Evolutionary conservation across 768 basidiomycete genomes (phyloP).

Genomic region (Leucocoprinus birnbaumii): DNA sequence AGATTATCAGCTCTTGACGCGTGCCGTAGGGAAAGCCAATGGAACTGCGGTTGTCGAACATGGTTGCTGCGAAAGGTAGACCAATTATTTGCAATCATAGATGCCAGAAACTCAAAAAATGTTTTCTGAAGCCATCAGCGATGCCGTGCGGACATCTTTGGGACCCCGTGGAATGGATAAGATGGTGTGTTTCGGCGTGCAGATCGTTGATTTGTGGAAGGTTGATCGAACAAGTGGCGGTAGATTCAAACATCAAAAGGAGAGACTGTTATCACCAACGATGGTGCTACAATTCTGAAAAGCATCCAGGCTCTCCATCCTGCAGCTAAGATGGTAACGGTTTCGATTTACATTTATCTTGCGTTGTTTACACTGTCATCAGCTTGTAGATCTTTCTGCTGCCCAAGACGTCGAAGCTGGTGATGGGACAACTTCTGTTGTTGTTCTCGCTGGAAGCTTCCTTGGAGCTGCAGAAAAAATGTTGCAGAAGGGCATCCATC

Average conservation of each 20-base stretch:
- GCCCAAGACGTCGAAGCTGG: slow-evolving; percentile 99
- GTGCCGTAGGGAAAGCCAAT: slow-evolving; percentile 87
- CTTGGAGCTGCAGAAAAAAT: slow-evolving; percentile 96
- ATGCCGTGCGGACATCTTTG: slow-evolving; percentile 94
- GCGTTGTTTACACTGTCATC: slow-evolving; percentile 16
- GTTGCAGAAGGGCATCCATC: slow-evolving; percentile 95
- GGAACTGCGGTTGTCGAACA: slow-evolving; percentile 95
- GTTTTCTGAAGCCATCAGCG: slow-evolving; percentile 76
- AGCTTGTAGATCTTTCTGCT: slow-evolving; percentile 96
- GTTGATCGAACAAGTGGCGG: slow-evolving; percentile 8
- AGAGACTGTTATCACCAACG: slow-evolving; percentile 97
- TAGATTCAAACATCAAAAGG: slow-evolving; percentile 96
- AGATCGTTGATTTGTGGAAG: slow-evolving; percentile 7
- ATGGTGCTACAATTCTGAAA: slow-evolving; percentile 96
- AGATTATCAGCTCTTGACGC: slow-evolving; percentile 19
- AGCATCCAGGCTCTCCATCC: slow-evolving; percentile 96
- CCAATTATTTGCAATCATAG: neutral
- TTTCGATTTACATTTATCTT: neutral
- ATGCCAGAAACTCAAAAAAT: slow-evolving; percentile 14
- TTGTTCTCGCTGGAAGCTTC: slow-evolving; percentile 92
- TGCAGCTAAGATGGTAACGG: slow-evolving; percentile 91
- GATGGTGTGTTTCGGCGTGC: slow-evolving; percentile 61
- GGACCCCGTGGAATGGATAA: slow-evolving; percentile 99
- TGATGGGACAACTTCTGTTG: slow-evolving; percentile 97
- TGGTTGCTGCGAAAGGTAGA: slow-evolving; percentile 96